Percentiles rank a stretch among this genome's conserved stretches.
Conservation (phyloP, 2,329 filamentous ascomycete genomes). For the Colletotrichum chlorophyti region DNA sequence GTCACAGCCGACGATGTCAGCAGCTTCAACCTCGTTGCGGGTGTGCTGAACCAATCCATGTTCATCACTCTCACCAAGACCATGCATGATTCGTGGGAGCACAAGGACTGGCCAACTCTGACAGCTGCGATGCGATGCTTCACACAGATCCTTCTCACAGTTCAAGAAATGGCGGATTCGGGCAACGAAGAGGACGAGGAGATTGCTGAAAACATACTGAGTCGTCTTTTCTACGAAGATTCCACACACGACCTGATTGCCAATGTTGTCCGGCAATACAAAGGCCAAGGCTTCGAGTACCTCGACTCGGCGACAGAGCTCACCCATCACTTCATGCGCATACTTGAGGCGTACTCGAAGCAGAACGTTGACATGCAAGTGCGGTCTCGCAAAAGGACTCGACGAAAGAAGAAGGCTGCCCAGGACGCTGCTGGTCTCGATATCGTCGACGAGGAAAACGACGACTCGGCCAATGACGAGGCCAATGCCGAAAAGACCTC, state of each 20-base stretch:
- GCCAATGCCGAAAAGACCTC: constrained; percentile 72
- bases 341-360: constrained; percentile 92
- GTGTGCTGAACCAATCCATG: constrained; percentile 91
- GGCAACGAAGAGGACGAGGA: constrained; percentile 92
- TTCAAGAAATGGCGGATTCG: constrained; percentile 90
- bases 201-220: constrained; percentile 96
- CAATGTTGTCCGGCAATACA: constrained; percentile 82
- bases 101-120: constrained; percentile 87
- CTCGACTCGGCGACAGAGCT: constrained; percentile 92
- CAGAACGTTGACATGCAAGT: constrained; percentile 95
- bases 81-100: constrained; percentile 80
- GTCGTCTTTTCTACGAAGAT: constrained; percentile 98
- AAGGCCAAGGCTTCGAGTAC: constrained; percentile 92
- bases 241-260: constrained; percentile 88
- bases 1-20: constrained; percentile 62
- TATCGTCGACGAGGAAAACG: constrained; percentile 63
- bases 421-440: constrained; percentile 48
- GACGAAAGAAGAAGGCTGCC: constrained; percentile 74
- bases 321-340: constrained; percentile 87
- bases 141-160: constrained; percentile 89
- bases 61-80: constrained; percentile 87
- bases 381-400: constrained; percentile 76
- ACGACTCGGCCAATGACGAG: constrained; percentile 76
- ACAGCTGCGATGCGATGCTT: constrained; percentile 92
- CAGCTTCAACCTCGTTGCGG: constrained; percentile 86